Base-by-base conservation (phyloP, 1,284 basidiomycete species). In the Cutaneotrichosporon sp. region DNA sequence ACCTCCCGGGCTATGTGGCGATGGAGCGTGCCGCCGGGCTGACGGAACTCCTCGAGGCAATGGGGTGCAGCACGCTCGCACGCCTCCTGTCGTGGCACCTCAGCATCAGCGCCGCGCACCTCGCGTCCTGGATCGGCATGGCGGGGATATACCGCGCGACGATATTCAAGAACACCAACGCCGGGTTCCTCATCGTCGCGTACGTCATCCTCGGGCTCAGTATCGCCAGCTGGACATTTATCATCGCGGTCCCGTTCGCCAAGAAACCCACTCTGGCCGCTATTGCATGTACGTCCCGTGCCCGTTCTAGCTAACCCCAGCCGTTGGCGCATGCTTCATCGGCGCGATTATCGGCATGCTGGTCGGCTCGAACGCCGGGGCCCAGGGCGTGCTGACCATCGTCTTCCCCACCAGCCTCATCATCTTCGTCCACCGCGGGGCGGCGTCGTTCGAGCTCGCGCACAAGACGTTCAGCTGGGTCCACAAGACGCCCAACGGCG, bases 331-430 rank as follows among this genome's bases (percentile, higher is more conserved):
- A 4, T 24, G 45, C 46, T 19, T 47, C 24, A 38, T 47, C 24
- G 46, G 46, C 17, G 27, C 46, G 5, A 84, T 84, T 48, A 63
- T 87, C n/a, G 86, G 84, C 0, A 68, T 86, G 32, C 79, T 84
- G 1, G 78, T 80, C 2, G 68, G 75, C 3, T 80, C 78, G 8
- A 78, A 72, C 2, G 76, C 74, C 2, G 81, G 81, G 7, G 80
- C 82, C 49, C 61, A 65, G 49, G 48, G 63, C 24, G 75, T 87
- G 27, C 84, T 85, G 61, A 80, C 84, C 0, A 63, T 90, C 46
- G 70, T 89, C 33, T 87, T 88, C 65, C 87, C 87, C 0, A 84
- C 87, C 0, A 80, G 81, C 11, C 88, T 82, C 68, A 88, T 85
- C 61, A 78, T 87, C 16, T 88, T 87, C 60, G 81, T 82, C n/a